A percentile compares a stretch with the other conserved stretches of the same genome.
Evolutionary conservation across 2,329 filamentous ascomycete genomes (phyloP).

Genomic region (Colletotrichum sublineola): DNA sequence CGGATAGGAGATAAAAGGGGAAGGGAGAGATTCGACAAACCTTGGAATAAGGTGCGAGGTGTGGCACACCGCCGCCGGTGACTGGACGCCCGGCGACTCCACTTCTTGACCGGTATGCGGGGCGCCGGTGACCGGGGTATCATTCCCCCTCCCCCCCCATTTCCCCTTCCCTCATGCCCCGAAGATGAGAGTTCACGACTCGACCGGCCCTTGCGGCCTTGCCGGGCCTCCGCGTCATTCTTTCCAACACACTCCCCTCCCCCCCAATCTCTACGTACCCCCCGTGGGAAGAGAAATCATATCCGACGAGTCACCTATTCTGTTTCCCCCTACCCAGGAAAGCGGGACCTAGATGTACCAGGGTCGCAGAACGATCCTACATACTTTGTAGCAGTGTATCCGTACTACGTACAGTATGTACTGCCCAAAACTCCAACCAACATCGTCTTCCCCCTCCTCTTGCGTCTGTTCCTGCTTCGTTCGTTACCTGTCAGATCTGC

Average conservation of each 20-base stretch:
- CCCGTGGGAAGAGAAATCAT: slow-evolving; percentile 5
- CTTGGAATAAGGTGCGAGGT: slow-evolving; percentile 14
- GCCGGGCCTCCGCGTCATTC: background rate
- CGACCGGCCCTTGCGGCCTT: background rate
- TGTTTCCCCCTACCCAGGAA: background rate
- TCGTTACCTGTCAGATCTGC: slow-evolving; percentile 33
- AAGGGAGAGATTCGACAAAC: background rate
- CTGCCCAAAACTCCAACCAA: background rate
- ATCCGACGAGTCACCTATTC: slow-evolving; percentile 36
- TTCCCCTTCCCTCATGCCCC: background rate
- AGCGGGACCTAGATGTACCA: slow-evolving; percentile 18
- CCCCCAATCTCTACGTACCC: background rate
- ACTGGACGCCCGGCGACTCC: slow-evolving; percentile 37
- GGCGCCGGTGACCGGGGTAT: slow-evolving; percentile 38
- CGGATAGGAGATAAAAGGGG: background rate
- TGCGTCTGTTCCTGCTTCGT: slow-evolving; percentile 2
- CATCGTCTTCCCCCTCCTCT: background rate
- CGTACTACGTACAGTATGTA: too few relatives aligned
- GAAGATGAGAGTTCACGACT: background rate
- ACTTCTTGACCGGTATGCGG: slow-evolving; percentile 42
- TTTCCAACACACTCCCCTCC: slow-evolving; percentile 4
- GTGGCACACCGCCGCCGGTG: slow-evolving; percentile 34
- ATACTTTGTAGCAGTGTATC: background rate
- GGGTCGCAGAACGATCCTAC: too few relatives aligned
- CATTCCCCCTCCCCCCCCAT: slow-evolving; percentile 3